Conservation (phyloP, 2,329 filamentous ascomycete genomes). For the Fusarium fujikuroi region DNA sequence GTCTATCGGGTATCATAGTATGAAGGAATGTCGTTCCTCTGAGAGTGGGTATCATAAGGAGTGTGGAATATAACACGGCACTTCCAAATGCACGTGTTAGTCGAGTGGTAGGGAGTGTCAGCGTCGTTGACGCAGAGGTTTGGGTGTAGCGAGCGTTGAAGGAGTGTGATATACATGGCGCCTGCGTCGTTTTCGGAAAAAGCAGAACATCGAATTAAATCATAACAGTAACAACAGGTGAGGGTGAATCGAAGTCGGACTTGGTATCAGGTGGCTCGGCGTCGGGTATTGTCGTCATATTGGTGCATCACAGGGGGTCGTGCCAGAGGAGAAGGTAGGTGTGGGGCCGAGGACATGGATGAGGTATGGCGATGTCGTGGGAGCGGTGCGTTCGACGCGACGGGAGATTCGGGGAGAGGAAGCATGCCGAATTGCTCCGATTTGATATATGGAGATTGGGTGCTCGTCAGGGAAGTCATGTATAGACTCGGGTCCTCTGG, state of each 20-base stretch:
- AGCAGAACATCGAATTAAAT: slow-evolving; percentile 31
- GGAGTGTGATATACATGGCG: slow-evolving; percentile 52
- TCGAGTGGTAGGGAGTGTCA: slow-evolving; percentile 46
- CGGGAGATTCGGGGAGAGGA: slow-evolving; percentile 58
- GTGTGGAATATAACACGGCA: slow-evolving; percentile 48
- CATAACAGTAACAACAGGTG: slow-evolving; percentile 29
- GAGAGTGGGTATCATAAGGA: slow-evolving; percentile 47
- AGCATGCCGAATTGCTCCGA: slow-evolving; percentile 57
- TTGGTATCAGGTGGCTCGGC: slow-evolving; percentile 44
- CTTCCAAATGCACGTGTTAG: slow-evolving; percentile 36
- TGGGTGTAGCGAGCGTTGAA: slow-evolving; percentile 51
- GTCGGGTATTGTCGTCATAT: slow-evolving; percentile 51
- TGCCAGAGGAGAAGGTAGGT: slow-evolving; percentile 51
- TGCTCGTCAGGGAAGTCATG: slow-evolving; percentile 51
- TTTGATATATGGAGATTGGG: slow-evolving; percentile 58
- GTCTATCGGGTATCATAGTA: slow-evolving; percentile 50
- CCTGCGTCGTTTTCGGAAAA: slow-evolving; percentile 47
- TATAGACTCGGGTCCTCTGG: slow-evolving; percentile 54
- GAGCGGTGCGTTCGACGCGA: slow-evolving; percentile 49
- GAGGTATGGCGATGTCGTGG: slow-evolving; percentile 54
- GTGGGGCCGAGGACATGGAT: slow-evolving; percentile 50
- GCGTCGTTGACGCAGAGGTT: slow-evolving; percentile 46
- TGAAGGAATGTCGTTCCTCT: slow-evolving; percentile 46
- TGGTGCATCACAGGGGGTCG: slow-evolving; percentile 47
- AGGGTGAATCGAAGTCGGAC: slow-evolving; percentile 30